A percentile compares a stretch with the other conserved stretches of the same genome.
Evolutionary conservation across 345 rosid species (phyloP).

Genomic region (Corchorus olitorius): DNA sequence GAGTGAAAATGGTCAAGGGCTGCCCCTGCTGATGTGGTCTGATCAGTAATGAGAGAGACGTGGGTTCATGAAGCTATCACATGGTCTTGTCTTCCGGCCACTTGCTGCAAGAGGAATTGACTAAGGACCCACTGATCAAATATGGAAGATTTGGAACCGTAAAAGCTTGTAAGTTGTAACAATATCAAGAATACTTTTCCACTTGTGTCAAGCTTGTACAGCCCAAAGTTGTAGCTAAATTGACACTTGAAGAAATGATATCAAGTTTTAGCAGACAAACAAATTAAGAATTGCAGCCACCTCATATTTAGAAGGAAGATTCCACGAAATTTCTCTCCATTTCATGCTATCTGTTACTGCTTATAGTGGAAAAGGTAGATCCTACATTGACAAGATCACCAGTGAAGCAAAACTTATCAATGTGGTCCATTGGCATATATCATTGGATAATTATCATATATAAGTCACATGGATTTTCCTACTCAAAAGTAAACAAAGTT

Average conservation of each 20-base stretch:
- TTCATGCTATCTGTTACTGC: background rate
- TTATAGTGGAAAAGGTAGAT: background rate
- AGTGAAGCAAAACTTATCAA: background rate
- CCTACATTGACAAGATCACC: background rate
- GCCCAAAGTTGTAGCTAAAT: no score
- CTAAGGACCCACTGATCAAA: background rate
- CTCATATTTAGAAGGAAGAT: no score
- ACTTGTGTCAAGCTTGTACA: background rate
- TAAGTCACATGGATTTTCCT: background rate
- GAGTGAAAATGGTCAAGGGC: background rate
- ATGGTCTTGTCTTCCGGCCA: background rate
- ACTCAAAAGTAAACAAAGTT: background rate
- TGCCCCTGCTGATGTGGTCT: no score
- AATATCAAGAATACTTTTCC: background rate
- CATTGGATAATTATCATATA: background rate
- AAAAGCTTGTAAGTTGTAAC: background rate
- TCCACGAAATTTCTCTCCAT: no score
- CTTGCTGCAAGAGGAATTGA: background rate
- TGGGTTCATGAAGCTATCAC: background rate
- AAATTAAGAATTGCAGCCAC: no score
- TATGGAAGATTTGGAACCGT: background rate
- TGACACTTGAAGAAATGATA: no score
- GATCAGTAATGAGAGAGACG: background rate
- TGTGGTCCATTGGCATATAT: constrained; percentile 3
- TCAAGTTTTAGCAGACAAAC: no score